phyloP scores from a whole-genome alignment of 2,329 filamentous ascomycete species.

The Dactylellina cionopaga region DNA sequence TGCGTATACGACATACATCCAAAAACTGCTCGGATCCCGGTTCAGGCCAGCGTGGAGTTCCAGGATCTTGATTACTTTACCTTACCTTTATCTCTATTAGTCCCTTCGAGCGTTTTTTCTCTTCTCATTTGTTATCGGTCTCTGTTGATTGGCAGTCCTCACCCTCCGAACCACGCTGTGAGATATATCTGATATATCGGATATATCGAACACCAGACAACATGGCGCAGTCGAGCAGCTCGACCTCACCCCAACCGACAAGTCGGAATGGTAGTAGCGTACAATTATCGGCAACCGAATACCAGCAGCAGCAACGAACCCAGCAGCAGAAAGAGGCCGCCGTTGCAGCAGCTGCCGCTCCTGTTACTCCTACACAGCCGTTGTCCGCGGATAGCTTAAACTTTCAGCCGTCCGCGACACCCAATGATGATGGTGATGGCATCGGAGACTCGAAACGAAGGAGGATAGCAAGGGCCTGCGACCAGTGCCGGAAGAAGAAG shows the following conservation, averaged over 20 bases:
- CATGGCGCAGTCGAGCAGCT: slow-evolving; percentile 33
- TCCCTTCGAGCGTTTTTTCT: neutral
- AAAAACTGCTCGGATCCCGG: neutral
- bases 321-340: slow-evolving; percentile 22
- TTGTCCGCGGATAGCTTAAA: slow-evolving; percentile 22
- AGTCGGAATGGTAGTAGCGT: slow-evolving; percentile 36
- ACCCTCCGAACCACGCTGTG: too few relatives aligned
- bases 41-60: neutral
- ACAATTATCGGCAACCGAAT: slow-evolving; percentile 49
- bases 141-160: too few relatives aligned
- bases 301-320: slow-evolving; percentile 30
- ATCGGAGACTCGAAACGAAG: slow-evolving; percentile 37
- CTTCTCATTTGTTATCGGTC: neutral
- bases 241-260: slow-evolving; percentile 27
- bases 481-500: slow-evolving; percentile 84
- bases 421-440: slow-evolving; percentile 8
- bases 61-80: too few relatives aligned
- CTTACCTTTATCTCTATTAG: too few relatives aligned
- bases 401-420: slow-evolving; percentile 1
- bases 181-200: too few relatives aligned
- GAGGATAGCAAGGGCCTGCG: slow-evolving; percentile 81
- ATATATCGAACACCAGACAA: too few relatives aligned
- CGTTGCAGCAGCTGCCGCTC: slow-evolving; percentile 3
- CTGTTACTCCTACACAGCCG: neutral
- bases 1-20: neutral